phyloP scores from a whole-genome alignment of 1,139 yeast species.

The Insectozyma bohioensis region DNA sequence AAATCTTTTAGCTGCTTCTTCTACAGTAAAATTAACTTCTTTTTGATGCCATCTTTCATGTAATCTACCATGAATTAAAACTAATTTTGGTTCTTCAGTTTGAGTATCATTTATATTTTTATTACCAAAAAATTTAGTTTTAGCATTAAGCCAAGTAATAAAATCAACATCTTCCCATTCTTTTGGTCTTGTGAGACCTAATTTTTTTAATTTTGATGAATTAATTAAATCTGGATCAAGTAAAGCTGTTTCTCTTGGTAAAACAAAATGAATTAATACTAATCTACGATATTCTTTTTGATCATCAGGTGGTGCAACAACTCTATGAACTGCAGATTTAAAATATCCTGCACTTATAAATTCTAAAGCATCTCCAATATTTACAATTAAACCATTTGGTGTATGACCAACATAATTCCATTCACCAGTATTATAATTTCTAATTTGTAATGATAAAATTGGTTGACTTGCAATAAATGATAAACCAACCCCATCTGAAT shows the following conservation, averaged over 20 bases:
- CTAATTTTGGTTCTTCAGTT: slow-evolving; percentile 40
- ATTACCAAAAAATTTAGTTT: slow-evolving; percentile 41
- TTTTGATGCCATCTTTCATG: slow-evolving; percentile 39
- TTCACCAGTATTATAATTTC: slow-evolving; percentile 42
- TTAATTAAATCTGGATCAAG: slow-evolving; percentile 40
- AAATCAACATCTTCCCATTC: slow-evolving; percentile 37
- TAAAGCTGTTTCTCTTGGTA: slow-evolving; percentile 23
- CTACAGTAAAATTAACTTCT: slow-evolving; percentile 16
- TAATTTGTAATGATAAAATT: slow-evolving; percentile 46
- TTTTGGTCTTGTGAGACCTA: slow-evolving; percentile 30
- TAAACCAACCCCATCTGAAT: slow-evolving; percentile 47
- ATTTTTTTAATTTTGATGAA: slow-evolving; percentile 34
- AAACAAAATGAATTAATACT: slow-evolving; percentile 41
- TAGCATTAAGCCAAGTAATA: slow-evolving; percentile 38
- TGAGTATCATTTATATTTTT: slow-evolving; percentile 23
- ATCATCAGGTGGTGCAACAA: slow-evolving; percentile 44
- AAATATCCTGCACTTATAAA: slow-evolving; percentile 50
- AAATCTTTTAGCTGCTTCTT: slow-evolving; percentile 18
- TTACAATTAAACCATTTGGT: slow-evolving; percentile 46
- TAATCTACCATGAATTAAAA: slow-evolving; percentile 35
- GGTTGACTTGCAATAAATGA: no score
- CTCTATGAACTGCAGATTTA: slow-evolving; percentile 48
- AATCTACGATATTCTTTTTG: slow-evolving; percentile 38
- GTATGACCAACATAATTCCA: slow-evolving; percentile 50
- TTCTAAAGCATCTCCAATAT: slow-evolving; percentile 50